Conservation (phyloP, 129 eudicot genomes). For the Pittosporum tobira region DNA sequence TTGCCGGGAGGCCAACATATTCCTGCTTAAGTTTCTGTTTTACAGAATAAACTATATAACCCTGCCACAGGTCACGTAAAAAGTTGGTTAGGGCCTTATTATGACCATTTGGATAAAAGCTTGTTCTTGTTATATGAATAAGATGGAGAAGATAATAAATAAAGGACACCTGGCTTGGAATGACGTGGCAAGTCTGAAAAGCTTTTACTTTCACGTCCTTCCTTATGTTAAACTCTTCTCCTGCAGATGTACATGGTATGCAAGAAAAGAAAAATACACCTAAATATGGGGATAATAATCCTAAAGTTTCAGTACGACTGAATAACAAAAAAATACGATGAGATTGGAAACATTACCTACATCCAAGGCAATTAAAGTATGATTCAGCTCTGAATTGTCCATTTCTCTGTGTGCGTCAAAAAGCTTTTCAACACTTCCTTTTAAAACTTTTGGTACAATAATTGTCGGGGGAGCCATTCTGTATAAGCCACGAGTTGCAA, state of each 20-base stretch:
- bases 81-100: neutral
- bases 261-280: neutral
- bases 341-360: slow-evolving; percentile 49
- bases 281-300: neutral
- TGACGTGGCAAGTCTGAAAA: slow-evolving; percentile 69
- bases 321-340: no score
- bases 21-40: slow-evolving; percentile 80
- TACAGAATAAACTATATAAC: slow-evolving; percentile 72
- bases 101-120: neutral
- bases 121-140: neutral
- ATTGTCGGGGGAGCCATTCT: slow-evolving; percentile 85
- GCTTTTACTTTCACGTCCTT: slow-evolving; percentile 86
- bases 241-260: slow-evolving; percentile 22
- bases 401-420: slow-evolving; percentile 80
- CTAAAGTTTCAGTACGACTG: neutral
- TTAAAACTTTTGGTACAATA: slow-evolving; percentile 65
- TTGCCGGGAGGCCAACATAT: slow-evolving; percentile 63
- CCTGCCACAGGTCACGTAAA: slow-evolving; percentile 35
- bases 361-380: slow-evolving; percentile 73
- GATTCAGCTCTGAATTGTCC: slow-evolving; percentile 87
- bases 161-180: slow-evolving; percentile 80
- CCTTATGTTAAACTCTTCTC: slow-evolving; percentile 67
- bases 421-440: slow-evolving; percentile 67
- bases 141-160: slow-evolving; percentile 1
- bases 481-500: slow-evolving; percentile 89